Percentiles rank a stretch among this genome's conserved stretches.
phyloP scores from a whole-genome alignment of 139 green algal species.

The Monoraphidium neglectum region DNA sequence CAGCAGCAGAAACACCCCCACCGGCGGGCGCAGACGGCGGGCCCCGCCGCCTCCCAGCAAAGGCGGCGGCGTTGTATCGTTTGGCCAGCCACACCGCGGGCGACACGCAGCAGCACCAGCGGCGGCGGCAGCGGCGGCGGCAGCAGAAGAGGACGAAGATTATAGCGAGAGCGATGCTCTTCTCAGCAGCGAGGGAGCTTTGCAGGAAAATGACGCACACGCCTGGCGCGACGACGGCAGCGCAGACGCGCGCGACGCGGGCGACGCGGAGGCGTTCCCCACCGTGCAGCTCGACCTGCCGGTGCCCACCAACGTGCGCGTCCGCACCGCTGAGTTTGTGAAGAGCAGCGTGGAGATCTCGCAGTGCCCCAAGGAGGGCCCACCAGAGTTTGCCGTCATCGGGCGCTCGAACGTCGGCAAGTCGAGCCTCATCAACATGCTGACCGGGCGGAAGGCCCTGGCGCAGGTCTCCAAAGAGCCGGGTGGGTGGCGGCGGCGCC shows the following conservation, averaged over 20 bases:
- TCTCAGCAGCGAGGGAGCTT: no score
- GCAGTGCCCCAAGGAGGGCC: slow-evolving; percentile 67
- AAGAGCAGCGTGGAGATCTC: slow-evolving; percentile 66
- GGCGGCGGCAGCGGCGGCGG: neutral
- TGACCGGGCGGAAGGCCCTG: slow-evolving; percentile 77
- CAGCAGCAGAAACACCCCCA: no score
- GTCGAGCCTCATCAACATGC: slow-evolving; percentile 95
- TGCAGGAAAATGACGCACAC: neutral
- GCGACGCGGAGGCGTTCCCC: slow-evolving; percentile 25
- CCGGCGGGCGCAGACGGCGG: no score
- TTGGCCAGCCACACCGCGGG: neutral
- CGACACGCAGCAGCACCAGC: neutral
- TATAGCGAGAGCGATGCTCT: neutral
- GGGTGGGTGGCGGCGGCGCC: slow-evolving; percentile 61
- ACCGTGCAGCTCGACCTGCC: slow-evolving; percentile 38
- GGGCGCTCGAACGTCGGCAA: slow-evolving; percentile 98
- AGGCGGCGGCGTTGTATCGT: no score
- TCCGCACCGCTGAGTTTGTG: slow-evolving; percentile 63
- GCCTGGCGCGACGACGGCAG: neutral
- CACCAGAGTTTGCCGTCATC: slow-evolving; percentile 96
- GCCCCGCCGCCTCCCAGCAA: no score
- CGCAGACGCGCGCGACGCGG: neutral
- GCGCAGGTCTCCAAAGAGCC: slow-evolving; percentile 93
- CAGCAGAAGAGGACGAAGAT: neutral
- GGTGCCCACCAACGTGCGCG: slow-evolving; percentile 27